A percentile compares a stretch with the other conserved stretches of the same genome.
Evolutionary conservation across 257 asterid species (phyloP).

Genomic region (Ilex asprella): DNA sequence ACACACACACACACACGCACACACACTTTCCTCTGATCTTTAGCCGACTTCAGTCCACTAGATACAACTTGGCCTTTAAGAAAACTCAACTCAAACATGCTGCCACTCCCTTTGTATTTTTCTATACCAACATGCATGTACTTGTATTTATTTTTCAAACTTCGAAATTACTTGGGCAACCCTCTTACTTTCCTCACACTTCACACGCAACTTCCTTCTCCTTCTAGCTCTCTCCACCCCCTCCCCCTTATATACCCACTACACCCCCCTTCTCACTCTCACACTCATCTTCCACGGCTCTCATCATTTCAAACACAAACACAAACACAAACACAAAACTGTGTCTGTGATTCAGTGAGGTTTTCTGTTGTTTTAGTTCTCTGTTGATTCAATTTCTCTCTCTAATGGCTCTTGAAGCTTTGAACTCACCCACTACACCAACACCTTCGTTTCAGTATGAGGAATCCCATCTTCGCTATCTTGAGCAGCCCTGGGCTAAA

Average conservation of each 20-base stretch:
- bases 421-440: conserved; percentile 37
- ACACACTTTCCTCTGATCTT: too few relatives aligned
- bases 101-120: too few relatives aligned
- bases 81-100: too few relatives aligned
- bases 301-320: not conserved
- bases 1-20: too few relatives aligned
- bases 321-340: too few relatives aligned
- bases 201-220: conserved; percentile 55
- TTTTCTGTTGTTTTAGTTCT: not conserved
- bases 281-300: not conserved
- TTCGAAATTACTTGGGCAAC: too few relatives aligned
- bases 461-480: conserved; percentile 14
- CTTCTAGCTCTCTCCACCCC: not conserved
- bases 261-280: too few relatives aligned
- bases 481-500: conserved; percentile 31
- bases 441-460: conserved; percentile 20
- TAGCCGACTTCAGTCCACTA: too few relatives aligned
- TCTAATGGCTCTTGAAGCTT: conserved; percentile 48
- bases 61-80: too few relatives aligned
- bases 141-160: too few relatives aligned
- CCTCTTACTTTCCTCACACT: conserved; percentile 36
- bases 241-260: too few relatives aligned
- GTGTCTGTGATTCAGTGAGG: not conserved
- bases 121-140: too few relatives aligned
- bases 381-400: not conserved